phyloP scores from a whole-genome alignment of 2,329 filamentous ascomycete genomes.

The Aspergillus costaricaensis region DNA sequence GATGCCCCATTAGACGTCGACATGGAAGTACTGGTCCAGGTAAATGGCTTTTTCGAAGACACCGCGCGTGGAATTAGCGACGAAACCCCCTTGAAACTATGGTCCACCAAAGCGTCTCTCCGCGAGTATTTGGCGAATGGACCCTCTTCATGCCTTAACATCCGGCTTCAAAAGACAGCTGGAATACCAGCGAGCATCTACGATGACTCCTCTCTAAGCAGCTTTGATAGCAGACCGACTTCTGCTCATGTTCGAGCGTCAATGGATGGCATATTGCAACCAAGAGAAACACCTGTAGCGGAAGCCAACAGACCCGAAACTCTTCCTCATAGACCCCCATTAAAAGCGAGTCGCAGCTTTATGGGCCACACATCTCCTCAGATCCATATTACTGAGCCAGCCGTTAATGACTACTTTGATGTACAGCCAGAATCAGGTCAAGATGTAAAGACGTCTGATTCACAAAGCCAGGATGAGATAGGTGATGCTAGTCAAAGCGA shows the following conservation, averaged over 20 bases:
- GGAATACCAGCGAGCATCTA: slow-evolving; percentile 25
- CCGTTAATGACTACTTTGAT: slow-evolving; percentile 24
- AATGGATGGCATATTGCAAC: slow-evolving; percentile 12
- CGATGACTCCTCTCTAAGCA: slow-evolving; percentile 35
- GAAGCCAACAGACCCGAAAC: slow-evolving; percentile 9
- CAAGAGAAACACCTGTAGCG: neutral
- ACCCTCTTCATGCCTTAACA: slow-evolving; percentile 56
- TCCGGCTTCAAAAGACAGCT: slow-evolving; percentile 47
- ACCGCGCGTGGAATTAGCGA: slow-evolving; percentile 55
- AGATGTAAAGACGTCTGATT: slow-evolving; percentile 2
- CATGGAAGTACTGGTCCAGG: slow-evolving; percentile 58
- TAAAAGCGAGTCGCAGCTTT: slow-evolving; percentile 30
- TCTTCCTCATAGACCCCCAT: slow-evolving; percentile 19
- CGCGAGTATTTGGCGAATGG: slow-evolving; percentile 58
- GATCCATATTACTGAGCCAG: slow-evolving; percentile 34
- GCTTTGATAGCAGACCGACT: slow-evolving; percentile 31
- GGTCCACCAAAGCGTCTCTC: slow-evolving; percentile 32
- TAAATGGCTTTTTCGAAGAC: slow-evolving; percentile 65
- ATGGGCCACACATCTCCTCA: slow-evolving; percentile 25
- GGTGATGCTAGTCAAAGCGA: neutral
- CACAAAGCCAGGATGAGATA: slow-evolving; percentile 5
- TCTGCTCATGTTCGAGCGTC: slow-evolving; percentile 21
- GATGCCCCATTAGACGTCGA: slow-evolving; percentile 55
- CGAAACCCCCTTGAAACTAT: slow-evolving; percentile 36
- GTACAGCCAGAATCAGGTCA: slow-evolving; percentile 10